phyloP scores from a whole-genome alignment of 2,329 filamentous ascomycete genomes.

The Alternaria arborescens region DNA sequence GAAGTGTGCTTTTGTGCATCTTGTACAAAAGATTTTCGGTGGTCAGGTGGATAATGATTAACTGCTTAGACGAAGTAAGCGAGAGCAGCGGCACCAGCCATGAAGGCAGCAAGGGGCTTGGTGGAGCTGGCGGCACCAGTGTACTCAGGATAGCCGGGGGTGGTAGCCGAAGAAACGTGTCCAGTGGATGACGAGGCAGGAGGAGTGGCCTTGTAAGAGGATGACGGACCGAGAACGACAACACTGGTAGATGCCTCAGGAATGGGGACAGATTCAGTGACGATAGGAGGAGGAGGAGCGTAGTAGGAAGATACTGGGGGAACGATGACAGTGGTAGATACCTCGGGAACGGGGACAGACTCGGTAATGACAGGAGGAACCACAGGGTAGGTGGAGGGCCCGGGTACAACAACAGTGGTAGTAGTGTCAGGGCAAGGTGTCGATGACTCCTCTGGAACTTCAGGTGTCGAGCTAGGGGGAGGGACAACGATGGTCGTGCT shows the following conservation, averaged over 20 bases:
- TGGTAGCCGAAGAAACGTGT: conserved; percentile 15
- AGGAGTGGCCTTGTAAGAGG: conserved; percentile 14
- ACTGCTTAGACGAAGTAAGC: conserved; percentile 28
- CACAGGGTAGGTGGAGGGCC: neutral
- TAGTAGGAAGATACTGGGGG: conserved; percentile 11
- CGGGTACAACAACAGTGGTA: neutral
- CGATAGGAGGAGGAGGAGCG: conserved; percentile 6
- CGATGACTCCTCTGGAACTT: conserved; percentile 1
- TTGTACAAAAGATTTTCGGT: neutral
- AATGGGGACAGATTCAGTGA: neutral
- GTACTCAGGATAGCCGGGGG: conserved; percentile 26
- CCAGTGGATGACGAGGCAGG: conserved; percentile 10
- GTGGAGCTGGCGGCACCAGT: conserved; percentile 36
- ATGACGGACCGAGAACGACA: neutral
- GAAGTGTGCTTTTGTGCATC: conserved; percentile 1
- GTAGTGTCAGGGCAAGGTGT: neutral
- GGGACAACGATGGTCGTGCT: conserved; percentile 1
- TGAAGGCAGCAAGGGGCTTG: conserved; percentile 35
- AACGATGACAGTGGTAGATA: neutral
- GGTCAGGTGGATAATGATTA: neutral
- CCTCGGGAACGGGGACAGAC: neutral
- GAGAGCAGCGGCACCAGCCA: conserved; percentile 36
- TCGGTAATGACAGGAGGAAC: neutral
- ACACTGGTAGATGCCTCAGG: neutral
- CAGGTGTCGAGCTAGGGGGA: conserved; percentile 7